Evolutionary conservation across 2,329 filamentous ascomycete species (phyloP).

Genomic region (Fusarium anguioides): DNA sequence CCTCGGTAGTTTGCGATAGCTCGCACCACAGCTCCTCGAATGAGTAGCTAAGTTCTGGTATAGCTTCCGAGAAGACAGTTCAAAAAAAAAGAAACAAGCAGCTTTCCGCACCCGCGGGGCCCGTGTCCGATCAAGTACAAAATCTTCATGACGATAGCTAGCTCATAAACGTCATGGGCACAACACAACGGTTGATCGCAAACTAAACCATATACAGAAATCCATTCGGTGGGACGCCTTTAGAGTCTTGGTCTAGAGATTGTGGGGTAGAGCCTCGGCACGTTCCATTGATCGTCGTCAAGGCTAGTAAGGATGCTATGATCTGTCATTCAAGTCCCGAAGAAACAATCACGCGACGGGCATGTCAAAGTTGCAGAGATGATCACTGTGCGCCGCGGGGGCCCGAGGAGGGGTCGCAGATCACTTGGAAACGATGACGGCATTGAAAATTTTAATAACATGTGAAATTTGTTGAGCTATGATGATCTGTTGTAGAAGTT

Average conservation of each 20-base stretch:
- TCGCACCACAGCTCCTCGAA: not conserved
- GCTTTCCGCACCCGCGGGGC: not conserved
- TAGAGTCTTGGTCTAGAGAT: not conserved
- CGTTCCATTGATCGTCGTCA: not conserved
- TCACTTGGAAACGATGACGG: not conserved
- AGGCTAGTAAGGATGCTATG: not conserved
- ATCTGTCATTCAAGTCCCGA: not conserved
- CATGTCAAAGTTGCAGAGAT: conserved; percentile 15
- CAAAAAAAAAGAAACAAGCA: not conserved
- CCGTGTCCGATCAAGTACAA: not conserved
- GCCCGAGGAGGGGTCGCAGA: not conserved
- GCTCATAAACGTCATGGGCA: not conserved
- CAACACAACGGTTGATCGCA: conserved; percentile 22
- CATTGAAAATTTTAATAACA: not conserved
- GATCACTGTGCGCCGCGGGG: not conserved
- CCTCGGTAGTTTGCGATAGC: not conserved
- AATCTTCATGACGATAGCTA: not conserved
- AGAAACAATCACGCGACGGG: conserved; percentile 12
- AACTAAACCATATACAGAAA: conserved; percentile 26
- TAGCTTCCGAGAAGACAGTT: conserved; percentile 25
- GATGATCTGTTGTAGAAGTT: not conserved
- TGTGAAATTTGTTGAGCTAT: conserved; percentile 19
- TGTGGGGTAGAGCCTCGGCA: conserved; percentile 28
- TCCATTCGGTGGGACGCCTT: not conserved
- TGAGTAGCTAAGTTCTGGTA: conserved; percentile 7